phyloP scores from a whole-genome alignment of 2,329 filamentous ascomycete genomes.

The Trematosphaeria pertusa region DNA sequence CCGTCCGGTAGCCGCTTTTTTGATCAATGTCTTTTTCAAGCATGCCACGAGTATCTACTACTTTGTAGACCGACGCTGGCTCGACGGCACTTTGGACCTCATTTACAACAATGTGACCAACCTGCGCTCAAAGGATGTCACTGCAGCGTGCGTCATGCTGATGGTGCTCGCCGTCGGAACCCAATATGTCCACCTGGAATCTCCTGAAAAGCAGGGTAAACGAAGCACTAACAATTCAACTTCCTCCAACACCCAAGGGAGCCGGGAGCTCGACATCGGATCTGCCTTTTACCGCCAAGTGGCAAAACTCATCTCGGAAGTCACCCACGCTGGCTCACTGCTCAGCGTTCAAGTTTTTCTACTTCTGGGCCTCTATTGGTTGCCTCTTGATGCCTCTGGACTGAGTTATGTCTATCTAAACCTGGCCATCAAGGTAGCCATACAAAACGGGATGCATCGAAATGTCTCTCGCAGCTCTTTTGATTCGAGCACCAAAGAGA shows the following conservation, averaged over 20 bases:
- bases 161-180: conserved; percentile 54
- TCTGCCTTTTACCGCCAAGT: conserved; percentile 58
- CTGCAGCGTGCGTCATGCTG: conserved; percentile 46
- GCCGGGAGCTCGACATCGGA: too few species aligned
- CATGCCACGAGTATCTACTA: conserved; percentile 54
- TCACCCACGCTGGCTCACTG: conserved; percentile 63
- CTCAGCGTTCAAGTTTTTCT: conserved; percentile 66
- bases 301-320: conserved; percentile 61
- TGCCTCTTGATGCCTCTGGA: conserved; percentile 64
- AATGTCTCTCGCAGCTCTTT: conserved; percentile 27
- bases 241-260: too few species aligned
- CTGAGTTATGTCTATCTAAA: conserved; percentile 65
- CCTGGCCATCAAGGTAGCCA: conserved; percentile 63
- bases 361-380: conserved; percentile 62
- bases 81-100: conserved; percentile 48
- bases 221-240: too few species aligned
- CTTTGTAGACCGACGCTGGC: conserved; percentile 52
- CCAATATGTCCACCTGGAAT: conserved; percentile 43
- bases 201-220: too few species aligned
- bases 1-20: conserved; percentile 44
- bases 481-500: conserved; percentile 13
- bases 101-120: conserved; percentile 12
- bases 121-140: conserved; percentile 12
- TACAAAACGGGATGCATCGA: conserved; percentile 67
- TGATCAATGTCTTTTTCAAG: conserved; percentile 53